Evolutionary conservation across 441 rosid genomes (phyloP), one percentile per base, ranked within the genome.

Genomic region (Sinapis alba): DNA sequence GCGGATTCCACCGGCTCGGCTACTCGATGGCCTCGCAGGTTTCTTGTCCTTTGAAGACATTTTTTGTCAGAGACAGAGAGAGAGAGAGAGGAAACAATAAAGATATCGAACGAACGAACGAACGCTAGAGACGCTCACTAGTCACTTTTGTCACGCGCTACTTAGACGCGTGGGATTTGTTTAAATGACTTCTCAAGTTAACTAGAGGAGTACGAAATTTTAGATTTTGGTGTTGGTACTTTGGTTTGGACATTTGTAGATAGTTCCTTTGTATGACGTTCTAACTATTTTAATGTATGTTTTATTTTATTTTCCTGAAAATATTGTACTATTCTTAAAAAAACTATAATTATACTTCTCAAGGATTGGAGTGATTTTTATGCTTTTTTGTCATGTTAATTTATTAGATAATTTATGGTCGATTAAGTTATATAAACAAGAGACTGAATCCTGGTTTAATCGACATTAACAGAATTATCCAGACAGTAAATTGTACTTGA

Each of bases 31-130:
- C 75, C 87, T 94, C 53, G 89, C 87, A 8, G 86, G 81, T 75
- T 90, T 95, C 89, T 91, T 87, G 77, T 93, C 97, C 9, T 87
- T 84, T 0, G 99, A 88, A 7, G 97, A 80, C 98, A 94, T 94
- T 12, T 10, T 45, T 26, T 45, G 6, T 0, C 6, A 34, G 13
- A 10, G 41, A 34, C 3, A 34, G 12, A 62, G 26, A 45, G 65
- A 69, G 65, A 60, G 36, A 28, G 43, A 63, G 11, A 63, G 2
- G n/a, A 50, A 18, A 50, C 6, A 16, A 50, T 50, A 50, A 50
- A 50, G 56, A 50, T 50, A 50, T 50, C 0, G 21, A 77, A 65
- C 8, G 19, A 45, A 32, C 38, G 38, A 32, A 45, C 72, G 27
- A 47, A 47, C 72, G 27, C 68, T 77, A 58, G 57, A 71, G 76